Evolutionary conservation across 495 filamentous ascomycete species (phyloP).

Genomic region (Neurospora sp.): DNA sequence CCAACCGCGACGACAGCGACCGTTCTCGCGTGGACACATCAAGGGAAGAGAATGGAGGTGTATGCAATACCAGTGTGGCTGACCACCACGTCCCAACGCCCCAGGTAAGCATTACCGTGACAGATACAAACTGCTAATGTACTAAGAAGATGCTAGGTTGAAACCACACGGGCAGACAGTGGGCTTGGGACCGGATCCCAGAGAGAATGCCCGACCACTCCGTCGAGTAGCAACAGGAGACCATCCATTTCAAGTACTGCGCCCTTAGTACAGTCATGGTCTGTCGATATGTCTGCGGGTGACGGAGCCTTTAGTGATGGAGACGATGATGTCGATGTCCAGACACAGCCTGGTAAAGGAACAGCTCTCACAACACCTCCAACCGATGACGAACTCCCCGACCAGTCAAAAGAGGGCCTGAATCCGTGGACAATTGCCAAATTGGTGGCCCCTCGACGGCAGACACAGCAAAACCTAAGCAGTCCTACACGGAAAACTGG

Average conservation of each 20-base stretch:
- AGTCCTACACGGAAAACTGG: background rate
- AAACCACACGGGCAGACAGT: background rate
- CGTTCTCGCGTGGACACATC: background rate
- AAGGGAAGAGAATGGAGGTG: background rate
- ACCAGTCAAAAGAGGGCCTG: conserved; percentile 7
- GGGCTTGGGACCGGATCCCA: background rate
- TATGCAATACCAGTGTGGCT: background rate
- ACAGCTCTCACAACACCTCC: background rate
- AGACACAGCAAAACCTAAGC: background rate
- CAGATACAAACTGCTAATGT: background rate
- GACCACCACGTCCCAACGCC: background rate
- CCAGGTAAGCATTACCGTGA: background rate
- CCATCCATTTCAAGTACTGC: background rate
- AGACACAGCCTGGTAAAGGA: background rate
- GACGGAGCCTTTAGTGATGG: conserved; percentile 7
- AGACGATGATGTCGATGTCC: background rate
- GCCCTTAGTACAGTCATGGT: conserved; percentile 5
- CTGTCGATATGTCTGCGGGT: conserved; percentile 13
- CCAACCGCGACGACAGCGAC: background rate
- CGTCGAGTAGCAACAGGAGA: background rate
- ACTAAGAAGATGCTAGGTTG: background rate
- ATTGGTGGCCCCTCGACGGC: background rate
- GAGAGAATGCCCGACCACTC: background rate
- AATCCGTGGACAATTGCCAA: conserved; percentile 21
- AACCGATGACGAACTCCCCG: background rate